Conservation (phyloP, 2,329 filamentous ascomycete genomes). For the Pseudogymnoascus sp. region DNA sequence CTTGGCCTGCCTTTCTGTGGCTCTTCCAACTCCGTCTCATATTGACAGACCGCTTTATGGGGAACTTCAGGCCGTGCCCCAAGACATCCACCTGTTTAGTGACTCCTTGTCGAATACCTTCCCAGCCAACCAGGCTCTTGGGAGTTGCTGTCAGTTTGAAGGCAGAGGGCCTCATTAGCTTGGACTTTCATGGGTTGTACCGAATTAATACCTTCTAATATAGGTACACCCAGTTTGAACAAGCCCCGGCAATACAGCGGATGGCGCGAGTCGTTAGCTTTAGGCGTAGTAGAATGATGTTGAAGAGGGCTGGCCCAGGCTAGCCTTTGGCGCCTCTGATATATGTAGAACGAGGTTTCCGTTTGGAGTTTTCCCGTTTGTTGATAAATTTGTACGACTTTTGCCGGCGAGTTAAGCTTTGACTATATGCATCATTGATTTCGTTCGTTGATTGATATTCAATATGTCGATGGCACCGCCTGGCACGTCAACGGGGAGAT, state of each 20-base stretch:
- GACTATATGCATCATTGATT: conserved; percentile 6
- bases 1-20: background rate
- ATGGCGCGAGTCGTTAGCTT: background rate
- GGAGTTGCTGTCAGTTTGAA: background rate
- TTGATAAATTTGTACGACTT: background rate
- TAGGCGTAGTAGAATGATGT: background rate
- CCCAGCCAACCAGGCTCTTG: background rate
- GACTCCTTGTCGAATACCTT: background rate
- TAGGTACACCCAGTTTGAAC: background rate
- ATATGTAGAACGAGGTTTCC: conserved; percentile 2
- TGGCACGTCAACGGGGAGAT: conserved; percentile 8
- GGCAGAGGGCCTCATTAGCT: background rate
- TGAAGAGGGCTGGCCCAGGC: background rate
- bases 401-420: background rate
- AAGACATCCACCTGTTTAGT: background rate
- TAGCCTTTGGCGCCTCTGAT: background rate
- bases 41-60: background rate
- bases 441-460: conserved; percentile 2
- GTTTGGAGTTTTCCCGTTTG: background rate
- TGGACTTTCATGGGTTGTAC: background rate
- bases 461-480: conserved; percentile 8
- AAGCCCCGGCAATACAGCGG: background rate
- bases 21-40: background rate
- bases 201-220: background rate
- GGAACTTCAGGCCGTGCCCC: background rate